These are phyloP conservation scores for Phytophthora nicotianae DNA, from an alignment of 352 stramenopile species.

Conservation along the genomic window DNA sequence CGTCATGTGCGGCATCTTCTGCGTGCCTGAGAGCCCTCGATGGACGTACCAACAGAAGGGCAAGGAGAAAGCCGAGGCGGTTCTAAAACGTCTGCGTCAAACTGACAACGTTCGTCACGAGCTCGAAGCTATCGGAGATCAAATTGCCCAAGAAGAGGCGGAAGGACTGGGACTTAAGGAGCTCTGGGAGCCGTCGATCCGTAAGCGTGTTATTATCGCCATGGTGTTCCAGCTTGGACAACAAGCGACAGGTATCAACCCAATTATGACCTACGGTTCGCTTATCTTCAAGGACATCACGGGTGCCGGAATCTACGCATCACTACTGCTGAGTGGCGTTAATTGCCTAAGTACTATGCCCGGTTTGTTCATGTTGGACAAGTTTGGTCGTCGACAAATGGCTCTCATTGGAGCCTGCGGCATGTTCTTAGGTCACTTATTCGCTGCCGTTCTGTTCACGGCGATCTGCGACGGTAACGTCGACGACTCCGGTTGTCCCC, in stretches of 20 bases:
- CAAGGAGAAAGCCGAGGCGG: constrained; percentile 26
- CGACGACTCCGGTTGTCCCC: constrained; percentile 32
- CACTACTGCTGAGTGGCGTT: constrained; percentile 33
- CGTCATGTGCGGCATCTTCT: constrained; percentile 47
- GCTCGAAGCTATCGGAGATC: constrained; percentile 45
- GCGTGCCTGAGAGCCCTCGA: constrained; percentile 38
- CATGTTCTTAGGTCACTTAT: constrained; percentile 45
- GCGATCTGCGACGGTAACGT: constrained; percentile 36
- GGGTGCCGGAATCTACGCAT: constrained; percentile 34
- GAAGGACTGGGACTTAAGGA: constrained; percentile 32
- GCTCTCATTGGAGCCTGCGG: constrained; percentile 42
- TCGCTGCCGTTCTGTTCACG: constrained; percentile 44
- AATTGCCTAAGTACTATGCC: constrained; percentile 39
- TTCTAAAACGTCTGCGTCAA: constrained; percentile 36
- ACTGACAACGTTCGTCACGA: constrained; percentile 36
- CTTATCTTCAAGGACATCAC: constrained; percentile 42
- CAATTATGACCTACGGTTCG: constrained; percentile 40
- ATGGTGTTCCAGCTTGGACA: constrained; percentile 38
- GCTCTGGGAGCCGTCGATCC: constrained; percentile 35
- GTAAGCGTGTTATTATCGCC: constrained; percentile 32
- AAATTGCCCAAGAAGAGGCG: constrained; percentile 37
- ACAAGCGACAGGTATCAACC: constrained; percentile 44
- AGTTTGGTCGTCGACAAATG: constrained; percentile 39
- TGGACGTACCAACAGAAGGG: constrained; percentile 39
- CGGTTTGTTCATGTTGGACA: constrained; percentile 41